Evolutionary conservation across 257 asterid genomes (phyloP).

Genomic region (Jasminum sambac): DNA sequence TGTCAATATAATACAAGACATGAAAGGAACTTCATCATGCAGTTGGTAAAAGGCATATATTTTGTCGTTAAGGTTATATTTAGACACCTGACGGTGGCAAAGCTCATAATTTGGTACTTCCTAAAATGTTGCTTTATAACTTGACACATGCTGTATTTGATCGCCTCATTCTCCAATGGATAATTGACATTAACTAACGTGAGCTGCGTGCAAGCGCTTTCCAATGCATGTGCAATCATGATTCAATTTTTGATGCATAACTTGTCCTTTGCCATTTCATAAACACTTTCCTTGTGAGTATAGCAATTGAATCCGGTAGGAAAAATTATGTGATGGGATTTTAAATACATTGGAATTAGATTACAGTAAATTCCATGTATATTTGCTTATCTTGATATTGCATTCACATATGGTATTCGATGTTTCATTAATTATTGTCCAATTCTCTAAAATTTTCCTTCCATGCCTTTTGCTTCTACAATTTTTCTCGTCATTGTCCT

Average conservation of each 20-base stretch:
- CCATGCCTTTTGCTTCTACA: neutral
- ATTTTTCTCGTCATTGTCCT: constrained; percentile 2
- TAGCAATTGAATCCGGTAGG: neutral
- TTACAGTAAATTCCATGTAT: neutral
- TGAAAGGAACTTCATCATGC: neutral
- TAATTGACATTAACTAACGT: neutral
- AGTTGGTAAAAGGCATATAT: neutral
- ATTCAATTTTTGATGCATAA: neutral
- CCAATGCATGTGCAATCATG: neutral
- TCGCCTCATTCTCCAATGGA: neutral
- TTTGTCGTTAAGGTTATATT: neutral
- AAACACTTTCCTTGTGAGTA: neutral
- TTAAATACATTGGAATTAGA: neutral
- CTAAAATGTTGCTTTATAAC: neutral
- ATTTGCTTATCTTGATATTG: neutral
- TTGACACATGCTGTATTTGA: neutral
- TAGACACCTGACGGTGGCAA: neutral
- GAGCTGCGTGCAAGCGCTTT: neutral
- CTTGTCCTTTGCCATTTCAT: neutral
- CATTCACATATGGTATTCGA: neutral
- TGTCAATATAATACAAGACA: neutral
- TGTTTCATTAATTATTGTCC: neutral
- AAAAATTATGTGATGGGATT: neutral
- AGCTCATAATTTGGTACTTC: neutral
- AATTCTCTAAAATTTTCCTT: neutral